phyloP scores from a whole-genome alignment of 768 basidiomycete genomes.

The Psilocybe azurescens region DNA sequence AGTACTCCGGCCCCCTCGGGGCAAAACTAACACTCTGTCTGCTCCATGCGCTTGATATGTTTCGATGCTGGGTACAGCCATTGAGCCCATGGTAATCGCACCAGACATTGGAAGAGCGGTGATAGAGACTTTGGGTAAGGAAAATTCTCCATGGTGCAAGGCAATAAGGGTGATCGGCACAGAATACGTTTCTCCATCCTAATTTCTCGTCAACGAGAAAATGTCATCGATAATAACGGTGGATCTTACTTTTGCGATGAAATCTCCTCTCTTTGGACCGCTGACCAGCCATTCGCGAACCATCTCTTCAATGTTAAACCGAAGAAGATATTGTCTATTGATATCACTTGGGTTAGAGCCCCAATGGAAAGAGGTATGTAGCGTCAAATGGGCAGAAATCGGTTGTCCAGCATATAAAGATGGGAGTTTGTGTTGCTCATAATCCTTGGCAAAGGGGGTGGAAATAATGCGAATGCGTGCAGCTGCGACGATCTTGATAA shows the following conservation, averaged over 20 bases:
- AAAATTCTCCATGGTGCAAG: constrained; percentile 80
- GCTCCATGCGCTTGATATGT: constrained; percentile 88
- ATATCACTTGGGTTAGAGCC: constrained; percentile 49
- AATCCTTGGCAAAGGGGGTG: constrained; percentile 44
- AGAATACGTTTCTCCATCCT: constrained; percentile 68
- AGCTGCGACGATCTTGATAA: constrained; percentile 68
- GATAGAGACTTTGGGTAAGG: constrained; percentile 75
- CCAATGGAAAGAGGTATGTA: constrained; percentile 84
- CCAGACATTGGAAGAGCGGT: constrained; percentile 60
- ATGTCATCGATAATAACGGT: not conserved
- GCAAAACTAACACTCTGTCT: constrained; percentile 79
- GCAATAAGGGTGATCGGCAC: constrained; percentile 83
- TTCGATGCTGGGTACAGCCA: constrained; percentile 69
- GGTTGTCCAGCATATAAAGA: constrained; percentile 88
- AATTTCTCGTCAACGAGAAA: constrained; percentile 1
- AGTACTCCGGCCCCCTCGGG: constrained; percentile 81
- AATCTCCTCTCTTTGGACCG: constrained; percentile 87
- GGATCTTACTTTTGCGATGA: constrained; percentile 62
- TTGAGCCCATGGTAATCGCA: constrained; percentile 61
- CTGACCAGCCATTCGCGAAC: constrained; percentile 89
- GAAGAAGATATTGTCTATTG: constrained; percentile 55
- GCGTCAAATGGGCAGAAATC: constrained; percentile 66
- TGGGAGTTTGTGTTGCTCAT: constrained; percentile 28
- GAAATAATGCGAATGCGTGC: constrained; percentile 54
- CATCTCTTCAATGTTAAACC: constrained; percentile 84